Base-by-base conservation (phyloP, 345 rosid genomes). In the Salix udensis region DNA sequence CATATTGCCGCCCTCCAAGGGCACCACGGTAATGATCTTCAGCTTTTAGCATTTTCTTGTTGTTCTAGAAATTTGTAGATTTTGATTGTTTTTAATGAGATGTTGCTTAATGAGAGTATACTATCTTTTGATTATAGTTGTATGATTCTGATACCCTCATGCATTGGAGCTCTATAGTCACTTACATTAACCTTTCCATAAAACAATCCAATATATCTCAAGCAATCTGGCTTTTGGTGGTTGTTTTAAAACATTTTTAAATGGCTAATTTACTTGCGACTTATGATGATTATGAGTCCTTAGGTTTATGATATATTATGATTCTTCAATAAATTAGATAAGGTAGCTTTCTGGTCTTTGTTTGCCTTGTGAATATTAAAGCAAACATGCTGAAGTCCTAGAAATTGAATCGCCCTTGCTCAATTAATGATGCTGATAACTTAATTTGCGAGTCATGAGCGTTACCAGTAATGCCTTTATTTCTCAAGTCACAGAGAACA, bases 1-100 rank as follows among this genome's bases (percentile, higher is more conserved):
- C 99, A 96, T 82, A 85, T 89, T 48, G 97, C 99, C 81, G 95
- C 97, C 13, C 60, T 84, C 67, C 92, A 89, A 78, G 99, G 99
- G 18, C 98, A 96, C 79, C 94, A 88, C 71, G 98, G 98, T 93
- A 88, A 82, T 77, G 77, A 19, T 74, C 65, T 77, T 72, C 7
- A 67, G 6, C 66, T 62, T 39, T 78, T 50, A 12, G 10, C 58
- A 42, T 67, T 74, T 52, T 16, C 18, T 71, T 4, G 30, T 48
- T 36, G 21, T 48, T 15, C 26, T 67, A 46, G 12, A 50, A 7
- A 37, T 46, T 48, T 70, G 60, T 18, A 40, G 30, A 46, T 24
- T 40, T 42, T 28, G 34, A 40, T n/a, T 42, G 18, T n/a, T 40
- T 7, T n/a, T 39, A 21, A 19, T 19, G 12, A 67, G 26, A 21